Conservation (phyloP, 495 filamentous ascomycete species). For the Xylaria acuta region DNA sequence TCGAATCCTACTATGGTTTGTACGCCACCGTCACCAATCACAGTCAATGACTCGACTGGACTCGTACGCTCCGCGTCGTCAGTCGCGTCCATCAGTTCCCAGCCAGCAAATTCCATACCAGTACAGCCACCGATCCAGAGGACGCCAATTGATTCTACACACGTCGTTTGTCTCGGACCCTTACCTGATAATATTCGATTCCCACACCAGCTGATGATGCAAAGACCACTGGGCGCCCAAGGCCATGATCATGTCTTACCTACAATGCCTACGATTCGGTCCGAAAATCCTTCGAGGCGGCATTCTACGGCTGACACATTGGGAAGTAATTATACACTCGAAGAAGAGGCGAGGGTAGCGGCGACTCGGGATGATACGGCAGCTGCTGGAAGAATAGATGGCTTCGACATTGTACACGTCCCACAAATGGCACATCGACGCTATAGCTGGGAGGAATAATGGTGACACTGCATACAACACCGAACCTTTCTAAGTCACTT, state of each 20-base stretch:
- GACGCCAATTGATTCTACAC: constrained; percentile 55
- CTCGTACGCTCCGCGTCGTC: constrained; percentile 45
- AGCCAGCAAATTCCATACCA: constrained; percentile 39
- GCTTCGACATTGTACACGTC: constrained; percentile 56
- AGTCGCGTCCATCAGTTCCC: constrained; percentile 40
- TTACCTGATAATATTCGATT: constrained; percentile 57
- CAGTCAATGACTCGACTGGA: constrained; percentile 42
- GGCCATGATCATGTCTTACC: constrained; percentile 34
- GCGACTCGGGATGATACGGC: constrained; percentile 25
- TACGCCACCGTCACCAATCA: constrained; percentile 46
- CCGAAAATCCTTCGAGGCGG: constrained; percentile 27
- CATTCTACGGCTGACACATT: constrained; percentile 52
- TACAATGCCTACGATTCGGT: constrained; percentile 27
- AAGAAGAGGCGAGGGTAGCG: constrained; percentile 53
- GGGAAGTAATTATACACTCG: constrained; percentile 59
- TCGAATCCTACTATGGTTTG: constrained; percentile 40
- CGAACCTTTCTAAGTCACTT: background rate
- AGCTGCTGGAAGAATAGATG: constrained; percentile 37
- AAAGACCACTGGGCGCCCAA: constrained; percentile 44
- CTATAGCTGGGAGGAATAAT: constrained; percentile 59
- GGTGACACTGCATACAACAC: constrained; percentile 15
- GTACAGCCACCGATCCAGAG: constrained; percentile 46
- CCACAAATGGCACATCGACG: constrained; percentile 57
- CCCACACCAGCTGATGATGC: constrained; percentile 47
- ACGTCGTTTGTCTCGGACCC: constrained; percentile 58